phyloP scores from a whole-genome alignment of 768 basidiomycete genomes.

The Panaeolus cyanescens region DNA sequence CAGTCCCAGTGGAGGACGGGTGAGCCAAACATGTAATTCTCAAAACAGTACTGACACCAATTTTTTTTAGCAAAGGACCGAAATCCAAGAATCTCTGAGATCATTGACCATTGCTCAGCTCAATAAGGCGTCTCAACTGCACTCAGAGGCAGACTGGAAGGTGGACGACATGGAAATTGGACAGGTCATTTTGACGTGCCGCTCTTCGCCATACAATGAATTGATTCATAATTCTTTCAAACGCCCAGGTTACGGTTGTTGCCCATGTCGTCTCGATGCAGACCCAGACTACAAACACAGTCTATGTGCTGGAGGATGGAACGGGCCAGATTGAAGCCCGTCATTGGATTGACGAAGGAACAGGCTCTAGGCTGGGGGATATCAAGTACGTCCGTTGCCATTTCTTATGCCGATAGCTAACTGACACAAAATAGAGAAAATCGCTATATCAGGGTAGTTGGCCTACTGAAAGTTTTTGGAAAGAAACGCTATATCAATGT shows the following conservation, averaged over 20 bases:
- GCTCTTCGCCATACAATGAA: not conserved
- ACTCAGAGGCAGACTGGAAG: slow-evolving; percentile 87
- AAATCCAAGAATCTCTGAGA: slow-evolving; percentile 45
- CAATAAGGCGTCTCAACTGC: slow-evolving; percentile 72
- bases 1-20: slow-evolving; percentile 61
- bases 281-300: slow-evolving; percentile 76
- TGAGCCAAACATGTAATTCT: slow-evolving; percentile 15
- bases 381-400: slow-evolving; percentile 37
- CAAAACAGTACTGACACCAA: not conserved
- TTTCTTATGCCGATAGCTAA: not conserved
- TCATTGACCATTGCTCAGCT: slow-evolving; percentile 83
- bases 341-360: slow-evolving; percentile 81
- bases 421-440: slow-evolving; percentile 51
- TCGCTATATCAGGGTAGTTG: slow-evolving; percentile 80
- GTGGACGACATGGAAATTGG: slow-evolving; percentile 81
- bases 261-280: slow-evolving; percentile 65
- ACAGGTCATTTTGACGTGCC: slow-evolving; percentile 50
- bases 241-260: slow-evolving; percentile 25
- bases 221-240: not conserved
- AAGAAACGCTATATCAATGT: slow-evolving; percentile 84
- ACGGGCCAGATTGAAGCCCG: slow-evolving; percentile 77
- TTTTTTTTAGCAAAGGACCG: slow-evolving; percentile 32
- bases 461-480: slow-evolving; percentile 79
- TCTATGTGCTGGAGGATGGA: slow-evolving; percentile 85
- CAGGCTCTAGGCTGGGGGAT: slow-evolving; percentile 47